phyloP scores from a whole-genome alignment of 2,329 filamentous ascomycete genomes.

The Epicoccum sorghinum region DNA sequence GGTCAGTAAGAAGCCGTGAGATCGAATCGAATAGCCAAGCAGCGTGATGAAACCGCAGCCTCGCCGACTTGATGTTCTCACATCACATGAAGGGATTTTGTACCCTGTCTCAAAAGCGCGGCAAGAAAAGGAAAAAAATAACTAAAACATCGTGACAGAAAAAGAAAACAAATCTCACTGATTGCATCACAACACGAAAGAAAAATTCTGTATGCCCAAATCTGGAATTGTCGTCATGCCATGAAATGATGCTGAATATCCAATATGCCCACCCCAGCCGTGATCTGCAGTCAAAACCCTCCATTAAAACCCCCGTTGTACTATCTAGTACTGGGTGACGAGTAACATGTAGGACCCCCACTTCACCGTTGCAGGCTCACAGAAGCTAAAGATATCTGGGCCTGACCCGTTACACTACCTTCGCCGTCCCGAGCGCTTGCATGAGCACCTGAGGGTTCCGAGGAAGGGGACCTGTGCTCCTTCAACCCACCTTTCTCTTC shows the following conservation, averaged over 20 bases:
- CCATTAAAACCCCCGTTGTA: not conserved
- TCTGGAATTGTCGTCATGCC: not conserved
- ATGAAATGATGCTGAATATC: not conserved
- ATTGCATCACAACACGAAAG: too few relatives aligned
- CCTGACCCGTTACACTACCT: not conserved
- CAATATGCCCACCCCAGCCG: not conserved
- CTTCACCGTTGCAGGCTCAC: not conserved
- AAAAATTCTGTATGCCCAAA: too few relatives aligned
- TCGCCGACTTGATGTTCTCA: too few relatives aligned
- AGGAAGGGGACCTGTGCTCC: not conserved
- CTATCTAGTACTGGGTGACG: not conserved
- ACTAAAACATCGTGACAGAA: too few relatives aligned
- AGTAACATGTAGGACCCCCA: not conserved
- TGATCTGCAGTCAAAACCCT: not conserved
- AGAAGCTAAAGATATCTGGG: not conserved
- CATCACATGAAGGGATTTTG: too few relatives aligned
- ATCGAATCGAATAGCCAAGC: too few relatives aligned
- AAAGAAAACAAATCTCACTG: too few relatives aligned
- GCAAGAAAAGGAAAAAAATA: too few relatives aligned
- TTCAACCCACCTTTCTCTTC: constrained; percentile 2
- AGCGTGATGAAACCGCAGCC: too few relatives aligned
- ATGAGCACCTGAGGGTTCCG: not conserved
- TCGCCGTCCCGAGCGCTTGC: not conserved
- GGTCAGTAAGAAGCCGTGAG: too few relatives aligned
- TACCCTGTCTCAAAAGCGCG: too few relatives aligned